Base-by-base conservation (phyloP, 257 asterid species). In the Parsonsia alboflavescens region DNA sequence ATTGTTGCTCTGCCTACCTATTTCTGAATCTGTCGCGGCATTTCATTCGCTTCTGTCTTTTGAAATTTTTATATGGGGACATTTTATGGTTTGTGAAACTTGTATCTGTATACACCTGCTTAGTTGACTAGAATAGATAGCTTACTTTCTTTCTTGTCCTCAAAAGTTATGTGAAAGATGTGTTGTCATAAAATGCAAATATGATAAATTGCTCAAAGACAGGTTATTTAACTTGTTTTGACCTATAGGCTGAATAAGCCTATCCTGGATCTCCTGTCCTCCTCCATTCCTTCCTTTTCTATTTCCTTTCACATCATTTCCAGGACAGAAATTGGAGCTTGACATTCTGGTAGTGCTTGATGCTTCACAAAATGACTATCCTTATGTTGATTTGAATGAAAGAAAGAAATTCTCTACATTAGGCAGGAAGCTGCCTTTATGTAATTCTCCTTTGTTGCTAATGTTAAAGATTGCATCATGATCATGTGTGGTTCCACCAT, bases 1-100 rank as follows among this genome's bases (percentile, higher is more conserved):
- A 66, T 53, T 21, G 69, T 65, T 74, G 58, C 77, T 56, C 71
- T 16, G 68, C 59, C 59, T 59, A 76, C 79, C 76, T 45, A 36
- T 79, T 81, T 74, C 81, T 76, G 39, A 33, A 33, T 33, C 39
- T 33, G 71, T 71, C 48, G 72, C 26, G 19, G 4, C 44, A 16
- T 67, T 61, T 17, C 16, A 56, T 30, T 49, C 46, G 24, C 48
- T 30, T 49, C n/a, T 65, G 57, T 53, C 65, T 19, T 11, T 22
- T 59, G 30, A 39, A 72, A 42, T 61, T 48, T 45, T 11, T 68
- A 6, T 44, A 9, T 76, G 48, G 71, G 45, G 49, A 58, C n/a
- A 49, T 24, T 46, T 44, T 61, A 53, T 17, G 41, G 56, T 36
- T n/a, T 61, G 33, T 71, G 68, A 24, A 21, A 33, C 39, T 33